Evolutionary conservation across 1,139 yeast species (phyloP).

Genomic region (Taphrina communis): DNA sequence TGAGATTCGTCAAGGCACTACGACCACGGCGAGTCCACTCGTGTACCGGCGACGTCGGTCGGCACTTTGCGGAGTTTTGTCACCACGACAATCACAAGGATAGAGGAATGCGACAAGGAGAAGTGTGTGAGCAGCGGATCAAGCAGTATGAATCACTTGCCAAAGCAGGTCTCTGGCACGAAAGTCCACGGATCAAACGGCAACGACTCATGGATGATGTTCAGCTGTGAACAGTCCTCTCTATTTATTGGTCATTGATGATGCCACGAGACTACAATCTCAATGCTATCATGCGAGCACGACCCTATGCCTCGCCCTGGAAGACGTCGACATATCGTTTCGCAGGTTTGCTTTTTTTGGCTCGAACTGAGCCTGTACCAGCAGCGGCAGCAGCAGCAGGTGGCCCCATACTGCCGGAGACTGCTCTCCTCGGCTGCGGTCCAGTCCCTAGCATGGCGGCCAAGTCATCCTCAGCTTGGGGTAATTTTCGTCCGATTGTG

Average conservation of each 20-base stretch:
- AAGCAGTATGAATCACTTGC: constrained; percentile 10
- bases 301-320: constrained; percentile 13
- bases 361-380: constrained; percentile 16
- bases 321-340: constrained; percentile 37
- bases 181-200: constrained; percentile 25
- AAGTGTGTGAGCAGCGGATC: neutral
- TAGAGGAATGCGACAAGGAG: neutral
- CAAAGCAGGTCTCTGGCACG: constrained; percentile 24
- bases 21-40: constrained; percentile 44
- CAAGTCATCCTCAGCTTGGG: constrained; percentile 22
- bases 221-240: neutral
- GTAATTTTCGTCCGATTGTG: constrained; percentile 4
- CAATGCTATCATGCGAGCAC: neutral
- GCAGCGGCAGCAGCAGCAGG: constrained; percentile 1
- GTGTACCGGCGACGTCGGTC: constrained; percentile 41
- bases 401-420: constrained; percentile 17
- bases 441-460: constrained; percentile 32
- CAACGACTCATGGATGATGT: constrained; percentile 19
- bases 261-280: neutral
- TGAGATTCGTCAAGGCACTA: constrained; percentile 39
- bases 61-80: constrained; percentile 17
- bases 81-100: neutral
- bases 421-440: constrained; percentile 21
- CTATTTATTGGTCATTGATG: neutral
- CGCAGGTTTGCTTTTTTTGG: constrained; percentile 14